phyloP scores from a whole-genome alignment of 176 grass and related monocot genomes.

The maize (Zea mays) region Zm-B73-REFERENCE-NAM-5.0 NC_050103.1:137580501-137581000 shows the following conservation, averaged over 20 bases:
- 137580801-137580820: neutral
- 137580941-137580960: too few species aligned
- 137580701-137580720: neutral
- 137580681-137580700: neutral
- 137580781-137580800: fast-evolving
- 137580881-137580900: too few species aligned
- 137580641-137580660: too few species aligned
- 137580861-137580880: too few species aligned
- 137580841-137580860: too few species aligned
- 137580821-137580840: too few species aligned
- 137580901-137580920: too few species aligned
- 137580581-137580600: neutral
- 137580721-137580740: neutral
- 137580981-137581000: too few species aligned
- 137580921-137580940: too few species aligned
- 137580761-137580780: neutral
- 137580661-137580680: neutral
- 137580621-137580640: neutral
- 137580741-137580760: too few species aligned
- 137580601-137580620: neutral
- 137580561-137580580: neutral
- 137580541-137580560: neutral
- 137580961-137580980: too few species aligned
- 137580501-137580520: neutral
- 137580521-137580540: neutral